A percentile compares a stretch with the other conserved stretches of the same genome.
Evolutionary conservation across 108 stramenopile genomes (phyloP).

Genomic region (Fragilaria crotonensis): DNA sequence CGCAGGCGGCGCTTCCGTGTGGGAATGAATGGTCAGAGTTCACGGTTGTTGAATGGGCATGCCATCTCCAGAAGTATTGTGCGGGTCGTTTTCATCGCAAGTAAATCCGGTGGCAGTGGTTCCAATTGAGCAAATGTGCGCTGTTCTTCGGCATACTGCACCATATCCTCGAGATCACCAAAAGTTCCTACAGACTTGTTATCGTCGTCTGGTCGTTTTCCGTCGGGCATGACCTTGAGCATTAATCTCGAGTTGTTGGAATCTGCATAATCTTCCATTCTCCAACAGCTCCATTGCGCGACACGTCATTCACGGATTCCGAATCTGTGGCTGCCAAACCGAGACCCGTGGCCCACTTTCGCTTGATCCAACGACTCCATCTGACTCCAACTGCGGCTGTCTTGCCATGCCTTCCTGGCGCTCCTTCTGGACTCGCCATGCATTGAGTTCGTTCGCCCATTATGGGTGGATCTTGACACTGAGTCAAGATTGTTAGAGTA

Average conservation of each 20-base stretch:
- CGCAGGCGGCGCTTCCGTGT: no score
- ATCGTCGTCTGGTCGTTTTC: background rate
- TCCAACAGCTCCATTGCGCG: background rate
- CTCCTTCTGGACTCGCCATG: slow-evolving; percentile 13
- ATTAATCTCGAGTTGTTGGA: slow-evolving; percentile 1
- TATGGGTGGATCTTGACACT: slow-evolving; percentile 24
- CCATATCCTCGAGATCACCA: slow-evolving; percentile 1
- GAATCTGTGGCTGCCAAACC: background rate
- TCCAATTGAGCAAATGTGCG: slow-evolving; percentile 10
- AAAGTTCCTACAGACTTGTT: background rate
- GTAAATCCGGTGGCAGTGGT: no score
- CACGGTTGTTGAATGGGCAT: no score
- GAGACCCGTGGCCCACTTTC: background rate
- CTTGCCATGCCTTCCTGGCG: slow-evolving; percentile 5
- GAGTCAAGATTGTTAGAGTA: slow-evolving; percentile 20
- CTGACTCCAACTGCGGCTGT: background rate
- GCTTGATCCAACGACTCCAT: background rate
- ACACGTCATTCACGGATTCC: background rate
- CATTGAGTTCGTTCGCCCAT: slow-evolving; percentile 18
- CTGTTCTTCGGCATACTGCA: slow-evolving; percentile 1
- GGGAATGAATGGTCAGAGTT: no score
- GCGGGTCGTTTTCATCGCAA: no score
- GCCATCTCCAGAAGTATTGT: no score
- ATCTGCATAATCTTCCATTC: slow-evolving; percentile 1
- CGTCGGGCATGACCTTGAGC: slow-evolving; percentile 1